A percentile compares a stretch with the other conserved stretches of the same genome.
phyloP scores from a whole-genome alignment of 331 rosid species.

The Prunus yedoensis region DNA sequence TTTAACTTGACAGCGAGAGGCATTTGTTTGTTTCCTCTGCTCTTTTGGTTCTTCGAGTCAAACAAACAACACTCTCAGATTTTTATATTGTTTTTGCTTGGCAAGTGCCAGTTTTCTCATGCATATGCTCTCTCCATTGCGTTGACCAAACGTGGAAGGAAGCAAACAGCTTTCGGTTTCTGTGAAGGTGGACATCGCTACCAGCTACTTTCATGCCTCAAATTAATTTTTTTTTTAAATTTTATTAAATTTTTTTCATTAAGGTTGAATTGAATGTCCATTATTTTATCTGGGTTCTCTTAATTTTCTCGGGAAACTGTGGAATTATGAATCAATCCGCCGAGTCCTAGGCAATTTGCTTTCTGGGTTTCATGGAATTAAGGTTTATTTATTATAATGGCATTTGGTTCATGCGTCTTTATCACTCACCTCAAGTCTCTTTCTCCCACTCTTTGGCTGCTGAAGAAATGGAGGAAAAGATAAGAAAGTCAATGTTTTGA shows the following conservation, averaged over 20 bases:
- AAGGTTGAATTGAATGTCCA: not conserved
- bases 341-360: not conserved
- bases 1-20: not conserved
- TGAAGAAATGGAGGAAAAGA: not conserved
- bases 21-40: not conserved
- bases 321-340: constrained; percentile 2
- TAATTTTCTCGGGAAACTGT: constrained; percentile 20
- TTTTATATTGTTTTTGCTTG: not conserved
- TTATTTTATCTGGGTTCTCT: constrained; percentile 29
- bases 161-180: constrained; percentile 25
- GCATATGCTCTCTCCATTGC: not conserved
- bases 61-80: constrained; percentile 21
- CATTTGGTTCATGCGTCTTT: constrained; percentile 11
- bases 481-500: not conserved
- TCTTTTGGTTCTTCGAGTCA: constrained; percentile 20
- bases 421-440: constrained; percentile 10
- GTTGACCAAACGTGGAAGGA: constrained; percentile 4
- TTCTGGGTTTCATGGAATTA: constrained; percentile 11
- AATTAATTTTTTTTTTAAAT: too few relatives aligned
- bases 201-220: not conserved
- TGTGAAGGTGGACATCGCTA: constrained; percentile 28
- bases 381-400: not conserved
- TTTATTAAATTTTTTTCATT: not conserved
- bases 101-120: not conserved
- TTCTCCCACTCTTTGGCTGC: constrained; percentile 5